Evolutionary conservation across 495 filamentous ascomycete genomes (phyloP).

Genomic region (Chaetomium tenue): DNA sequence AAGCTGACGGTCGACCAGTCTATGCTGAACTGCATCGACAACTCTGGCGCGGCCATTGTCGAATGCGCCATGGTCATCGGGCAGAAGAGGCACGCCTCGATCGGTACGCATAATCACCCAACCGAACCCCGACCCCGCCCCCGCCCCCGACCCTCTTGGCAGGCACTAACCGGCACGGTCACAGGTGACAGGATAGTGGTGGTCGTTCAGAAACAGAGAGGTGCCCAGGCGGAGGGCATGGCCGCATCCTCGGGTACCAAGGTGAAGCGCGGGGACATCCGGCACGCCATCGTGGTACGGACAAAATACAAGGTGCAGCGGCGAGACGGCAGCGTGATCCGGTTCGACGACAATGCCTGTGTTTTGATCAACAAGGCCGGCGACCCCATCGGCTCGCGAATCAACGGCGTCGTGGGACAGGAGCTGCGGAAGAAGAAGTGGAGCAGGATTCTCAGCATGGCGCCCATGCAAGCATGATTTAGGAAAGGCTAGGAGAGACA

Average conservation of each 20-base stretch:
- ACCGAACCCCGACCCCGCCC: neutral
- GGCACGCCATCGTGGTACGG: constrained; percentile 93
- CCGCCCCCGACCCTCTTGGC: neutral
- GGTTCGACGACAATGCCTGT: constrained; percentile 97
- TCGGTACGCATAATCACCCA: constrained; percentile 60
- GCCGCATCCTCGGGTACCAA: constrained; percentile 69
- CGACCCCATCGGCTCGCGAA: constrained; percentile 87
- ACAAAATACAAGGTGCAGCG: constrained; percentile 83
- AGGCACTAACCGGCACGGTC: neutral
- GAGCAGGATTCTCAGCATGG: constrained; percentile 97
- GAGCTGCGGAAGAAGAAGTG: constrained; percentile 87
- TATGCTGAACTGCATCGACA: constrained; percentile 99
- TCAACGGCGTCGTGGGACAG: constrained; percentile 84
- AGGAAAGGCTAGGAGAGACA: too few relatives aligned
- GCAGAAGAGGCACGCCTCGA: constrained; percentile 84
- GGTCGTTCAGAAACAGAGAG: constrained; percentile 93
- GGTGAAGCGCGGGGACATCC: constrained; percentile 93
- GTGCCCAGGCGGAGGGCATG: constrained; percentile 52
- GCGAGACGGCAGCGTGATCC: constrained; percentile 81
- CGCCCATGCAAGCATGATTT: constrained; percentile 81
- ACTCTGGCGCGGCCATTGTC: constrained; percentile 96
- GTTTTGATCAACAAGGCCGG: constrained; percentile 96
- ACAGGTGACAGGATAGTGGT: constrained; percentile 95
- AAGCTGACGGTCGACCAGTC: constrained; percentile 57
- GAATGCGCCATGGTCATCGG: constrained; percentile 91